These are phyloP conservation scores for Solanum verrucosum DNA, from an alignment of 257 asterid species.

Conservation along the genomic window DNA sequence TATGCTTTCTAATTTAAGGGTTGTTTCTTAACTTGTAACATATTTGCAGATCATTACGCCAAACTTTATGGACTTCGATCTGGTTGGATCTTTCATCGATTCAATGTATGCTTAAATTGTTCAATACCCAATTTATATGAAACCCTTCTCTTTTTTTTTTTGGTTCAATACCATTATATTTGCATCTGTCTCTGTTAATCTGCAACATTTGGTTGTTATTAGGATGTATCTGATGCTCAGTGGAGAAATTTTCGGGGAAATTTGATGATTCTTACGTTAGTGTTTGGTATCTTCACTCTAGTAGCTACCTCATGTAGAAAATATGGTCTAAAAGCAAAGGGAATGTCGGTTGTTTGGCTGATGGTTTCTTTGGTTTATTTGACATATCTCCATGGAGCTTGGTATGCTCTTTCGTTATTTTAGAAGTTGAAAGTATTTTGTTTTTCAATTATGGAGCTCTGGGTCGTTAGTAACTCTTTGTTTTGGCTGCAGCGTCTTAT, in stretches of 20 bases:
- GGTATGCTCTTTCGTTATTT: conserved; percentile 35
- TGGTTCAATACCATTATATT: too few species aligned
- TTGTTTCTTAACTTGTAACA: not conserved
- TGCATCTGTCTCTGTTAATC: not conserved
- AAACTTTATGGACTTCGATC: conserved; percentile 66
- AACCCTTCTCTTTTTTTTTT: not conserved
- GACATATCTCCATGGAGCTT: conserved; percentile 75
- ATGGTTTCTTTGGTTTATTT: conserved; percentile 58
- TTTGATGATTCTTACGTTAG: conserved; percentile 54
- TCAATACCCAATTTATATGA: not conserved
- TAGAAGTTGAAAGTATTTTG: not conserved
- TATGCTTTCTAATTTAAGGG: not conserved
- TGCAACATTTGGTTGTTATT: not conserved
- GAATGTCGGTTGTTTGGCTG: conserved; percentile 80
- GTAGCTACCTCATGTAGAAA: conserved; percentile 43
- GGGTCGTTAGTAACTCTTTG: not conserved
- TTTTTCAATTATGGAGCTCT: not conserved
- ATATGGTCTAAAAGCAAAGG: conserved; percentile 55
- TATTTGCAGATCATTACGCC: conserved; percentile 48
- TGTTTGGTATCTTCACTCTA: conserved; percentile 63
- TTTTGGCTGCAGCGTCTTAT: conserved; percentile 51
- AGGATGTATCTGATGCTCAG: conserved; percentile 90
- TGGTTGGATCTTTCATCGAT: conserved; percentile 4
- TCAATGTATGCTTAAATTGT: conserved; percentile 35
- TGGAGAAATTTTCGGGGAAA: conserved; percentile 95